Evolutionary conservation across 495 filamentous ascomycete species (phyloP), one percentile per base, ranked within the genome.

Genomic region (Penicillium samsonianum): DNA sequence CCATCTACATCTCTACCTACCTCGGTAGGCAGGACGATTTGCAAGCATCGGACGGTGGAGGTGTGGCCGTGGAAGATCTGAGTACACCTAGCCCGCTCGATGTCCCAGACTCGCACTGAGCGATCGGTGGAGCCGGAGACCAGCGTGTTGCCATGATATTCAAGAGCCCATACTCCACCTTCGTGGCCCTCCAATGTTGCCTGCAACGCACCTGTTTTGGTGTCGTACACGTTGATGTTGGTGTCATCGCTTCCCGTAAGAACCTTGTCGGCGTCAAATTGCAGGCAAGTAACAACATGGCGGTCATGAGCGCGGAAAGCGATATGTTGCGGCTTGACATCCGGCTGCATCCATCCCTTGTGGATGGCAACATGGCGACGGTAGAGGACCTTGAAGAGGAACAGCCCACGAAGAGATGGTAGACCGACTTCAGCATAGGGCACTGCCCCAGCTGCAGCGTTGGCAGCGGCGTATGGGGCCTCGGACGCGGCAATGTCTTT

Each of bases 61-160:
- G 95, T 98, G 63, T 99, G 94, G 1, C 94, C 95, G 61, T 96
- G 92, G 68, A 98, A 99, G 3, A 96, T 86, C 68, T 97, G 93
- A 9, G 90, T 92, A 74, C 93, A 97, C 44, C 86, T 82, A 22
- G 91, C 92, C 60, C 85, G 86, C 65, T 92, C 87, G 60, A 99
- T 98, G 70, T 99, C 92, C 94, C 94, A 99, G 3, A 99, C 92
- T 26, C 94, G 84, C 25, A 99, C 95, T 6, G 94, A 92, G 26
- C 94, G 84, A 73, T 99, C 94, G 0, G 94, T 99, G 20, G 92
- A 96, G 12, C 95, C 94, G 31, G 94, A 99, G 4, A 99, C 94
- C 20, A 99, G 75, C 12, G 88, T 90, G 65, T 98, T 96, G 49
- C 92, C 93, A 60, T 96, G 85, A 65, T 99, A 98, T 65, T 99